Percentiles rank a stretch among this genome's conserved stretches.
Conservation (phyloP, 176 grass and related monocot species). For the Carex scoparia region DNA sequence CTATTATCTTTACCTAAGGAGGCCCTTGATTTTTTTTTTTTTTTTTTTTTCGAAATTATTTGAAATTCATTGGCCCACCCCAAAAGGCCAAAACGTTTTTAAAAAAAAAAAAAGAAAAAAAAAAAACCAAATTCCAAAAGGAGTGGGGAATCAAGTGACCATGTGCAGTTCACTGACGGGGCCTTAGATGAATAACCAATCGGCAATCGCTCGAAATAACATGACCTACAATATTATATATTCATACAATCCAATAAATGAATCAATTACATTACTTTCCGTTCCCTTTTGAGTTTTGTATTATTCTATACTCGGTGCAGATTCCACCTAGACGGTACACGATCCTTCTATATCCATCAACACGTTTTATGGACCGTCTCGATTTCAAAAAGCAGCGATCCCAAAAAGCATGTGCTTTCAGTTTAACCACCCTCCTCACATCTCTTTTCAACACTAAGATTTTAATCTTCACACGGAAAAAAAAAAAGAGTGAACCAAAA, state of each 20-base stretch:
- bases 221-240: not conserved
- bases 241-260: not conserved
- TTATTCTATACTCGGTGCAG: not conserved
- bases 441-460: not conserved
- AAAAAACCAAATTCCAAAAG: no score
- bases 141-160: not conserved
- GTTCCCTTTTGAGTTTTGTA: not conserved
- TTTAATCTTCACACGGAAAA: no score
- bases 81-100: no score
- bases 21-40: no score
- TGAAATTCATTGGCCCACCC: no score
- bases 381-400: not conserved
- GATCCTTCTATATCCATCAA: not conserved
- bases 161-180: not conserved
- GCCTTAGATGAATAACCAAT: not conserved
- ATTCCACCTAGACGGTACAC: constrained; percentile 7
- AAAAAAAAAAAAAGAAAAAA: no score
- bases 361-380: not conserved
- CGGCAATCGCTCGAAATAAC: not conserved
- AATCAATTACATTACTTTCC: not conserved
- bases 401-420: not conserved
- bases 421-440: not conserved
- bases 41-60: no score
- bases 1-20: no score
- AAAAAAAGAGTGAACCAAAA: not conserved